Evolutionary conservation across 257 asterid species (phyloP).

Genomic region (Mitragyna speciosa): DNA sequence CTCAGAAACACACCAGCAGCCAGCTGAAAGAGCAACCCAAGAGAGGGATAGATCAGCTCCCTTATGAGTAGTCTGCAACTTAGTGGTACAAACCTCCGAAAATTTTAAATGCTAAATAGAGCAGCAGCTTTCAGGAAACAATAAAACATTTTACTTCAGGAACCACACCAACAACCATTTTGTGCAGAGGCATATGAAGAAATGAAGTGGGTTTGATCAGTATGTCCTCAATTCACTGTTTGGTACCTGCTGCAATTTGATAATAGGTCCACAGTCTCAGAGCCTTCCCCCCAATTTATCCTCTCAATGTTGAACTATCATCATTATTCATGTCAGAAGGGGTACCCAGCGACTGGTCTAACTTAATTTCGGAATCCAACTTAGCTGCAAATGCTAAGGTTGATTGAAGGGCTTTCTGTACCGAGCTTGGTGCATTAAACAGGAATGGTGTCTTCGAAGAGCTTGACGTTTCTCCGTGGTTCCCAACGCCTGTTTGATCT

Average conservation of each 20-base stretch:
- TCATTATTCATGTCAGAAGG: constrained; percentile 16
- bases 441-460: constrained; percentile 37
- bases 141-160: not conserved
- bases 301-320: constrained; percentile 24
- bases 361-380: constrained; percentile 58
- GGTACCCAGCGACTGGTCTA: constrained; percentile 24
- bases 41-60: not conserved
- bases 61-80: not conserved
- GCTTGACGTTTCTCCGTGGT: constrained; percentile 23
- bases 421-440: constrained; percentile 46
- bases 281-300: constrained; percentile 10
- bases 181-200: not conserved
- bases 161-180: not conserved
- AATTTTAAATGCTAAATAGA: not conserved
- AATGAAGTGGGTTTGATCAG: not conserved
- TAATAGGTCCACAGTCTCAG: not conserved
- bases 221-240: not conserved
- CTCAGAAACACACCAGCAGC: not conserved
- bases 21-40: not conserved
- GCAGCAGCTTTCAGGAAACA: not conserved
- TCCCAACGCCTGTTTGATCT: constrained; percentile 32
- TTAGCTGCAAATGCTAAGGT: constrained; percentile 74
- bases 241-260: not conserved
- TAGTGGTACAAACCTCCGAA: not conserved
- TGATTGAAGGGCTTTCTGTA: constrained; percentile 63